Percentiles rank a stretch among this genome's conserved stretches.
Evolutionary conservation across 1,139 yeast species (phyloP).

Genomic region (Yamadazyma aaseri): DNA sequence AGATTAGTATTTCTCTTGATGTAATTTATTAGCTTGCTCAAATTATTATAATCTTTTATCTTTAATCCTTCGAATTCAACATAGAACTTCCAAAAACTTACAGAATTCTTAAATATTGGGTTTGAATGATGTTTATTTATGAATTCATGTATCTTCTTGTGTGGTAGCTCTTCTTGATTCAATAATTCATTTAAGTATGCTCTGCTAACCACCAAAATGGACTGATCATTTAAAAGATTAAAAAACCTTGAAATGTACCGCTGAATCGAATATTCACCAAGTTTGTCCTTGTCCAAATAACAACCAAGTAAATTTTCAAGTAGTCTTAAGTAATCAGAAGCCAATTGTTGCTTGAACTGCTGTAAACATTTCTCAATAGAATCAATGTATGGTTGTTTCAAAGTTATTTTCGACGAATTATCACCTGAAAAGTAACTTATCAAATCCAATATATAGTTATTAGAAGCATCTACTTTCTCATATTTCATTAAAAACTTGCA

Average conservation of each 20-base stretch:
- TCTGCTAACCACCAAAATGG: constrained; percentile 26
- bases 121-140: constrained; percentile 42
- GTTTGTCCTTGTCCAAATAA: constrained; percentile 3
- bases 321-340: neutral
- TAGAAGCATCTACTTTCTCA: constrained; percentile 22
- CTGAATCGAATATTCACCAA: constrained; percentile 7
- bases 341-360: constrained; percentile 17
- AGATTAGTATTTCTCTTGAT: constrained; percentile 44
- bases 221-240: constrained; percentile 28
- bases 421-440: constrained; percentile 26
- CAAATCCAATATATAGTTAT: constrained; percentile 29
- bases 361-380: constrained; percentile 19
- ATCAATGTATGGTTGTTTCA: constrained; percentile 25
- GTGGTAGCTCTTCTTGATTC: neutral
- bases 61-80: constrained; percentile 50
- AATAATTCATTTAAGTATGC: constrained; percentile 18
- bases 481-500: constrained; percentile 29
- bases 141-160: constrained; percentile 16
- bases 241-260: constrained; percentile 13
- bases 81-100: constrained; percentile 55
- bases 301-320: constrained; percentile 4
- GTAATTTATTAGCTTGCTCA: constrained; percentile 41
- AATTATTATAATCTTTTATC: constrained; percentile 41
- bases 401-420: constrained; percentile 16
- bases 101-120: constrained; percentile 35